These are phyloP conservation scores for Candida insectorum DNA, from an alignment of 805 yeast species.

Conservation along the genomic window DNA sequence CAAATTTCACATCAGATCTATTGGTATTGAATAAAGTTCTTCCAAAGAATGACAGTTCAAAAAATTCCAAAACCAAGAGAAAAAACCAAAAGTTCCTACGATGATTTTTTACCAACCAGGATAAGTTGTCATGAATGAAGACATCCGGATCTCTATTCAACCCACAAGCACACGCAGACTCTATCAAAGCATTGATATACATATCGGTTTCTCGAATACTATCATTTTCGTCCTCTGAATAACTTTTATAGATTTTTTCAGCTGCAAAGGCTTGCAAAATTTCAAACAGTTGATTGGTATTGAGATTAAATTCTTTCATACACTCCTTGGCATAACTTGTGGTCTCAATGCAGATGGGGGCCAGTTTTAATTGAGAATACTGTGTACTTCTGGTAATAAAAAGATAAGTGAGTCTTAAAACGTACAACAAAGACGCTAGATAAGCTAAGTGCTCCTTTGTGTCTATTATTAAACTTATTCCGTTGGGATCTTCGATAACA, in stretches of 20 bases:
- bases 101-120: conserved; percentile 7
- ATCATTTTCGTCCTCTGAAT: conserved; percentile 55
- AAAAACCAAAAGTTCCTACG: conserved; percentile 14
- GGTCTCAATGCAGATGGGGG: conserved; percentile 39
- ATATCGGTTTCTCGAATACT: conserved; percentile 32
- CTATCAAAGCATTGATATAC: conserved; percentile 24
- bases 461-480: conserved; percentile 5
- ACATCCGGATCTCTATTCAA: conserved; percentile 47
- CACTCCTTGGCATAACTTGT: conserved; percentile 47
- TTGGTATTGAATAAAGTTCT: conserved; percentile 5
- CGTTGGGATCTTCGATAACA: too few species aligned
- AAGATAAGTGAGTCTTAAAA: conserved; percentile 36
- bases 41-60: conserved; percentile 10
- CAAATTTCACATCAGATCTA: conserved; percentile 8
- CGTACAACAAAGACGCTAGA: conserved; percentile 30
- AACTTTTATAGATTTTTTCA: conserved; percentile 51
- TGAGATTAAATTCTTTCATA: conserved; percentile 44
- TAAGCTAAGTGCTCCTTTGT: conserved; percentile 24
- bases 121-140: conserved; percentile 17
- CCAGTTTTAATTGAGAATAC: conserved; percentile 23
- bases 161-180: conserved; percentile 46
- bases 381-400: conserved; percentile 12
- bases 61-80: conserved; percentile 6
- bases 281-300: conserved; percentile 44
- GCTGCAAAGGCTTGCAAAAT: conserved; percentile 59